Evolutionary conservation across 306 rosid genomes (phyloP), one percentile per base, ranked within the genome.

Genomic region (Citrullus mucosospermus): DNA sequence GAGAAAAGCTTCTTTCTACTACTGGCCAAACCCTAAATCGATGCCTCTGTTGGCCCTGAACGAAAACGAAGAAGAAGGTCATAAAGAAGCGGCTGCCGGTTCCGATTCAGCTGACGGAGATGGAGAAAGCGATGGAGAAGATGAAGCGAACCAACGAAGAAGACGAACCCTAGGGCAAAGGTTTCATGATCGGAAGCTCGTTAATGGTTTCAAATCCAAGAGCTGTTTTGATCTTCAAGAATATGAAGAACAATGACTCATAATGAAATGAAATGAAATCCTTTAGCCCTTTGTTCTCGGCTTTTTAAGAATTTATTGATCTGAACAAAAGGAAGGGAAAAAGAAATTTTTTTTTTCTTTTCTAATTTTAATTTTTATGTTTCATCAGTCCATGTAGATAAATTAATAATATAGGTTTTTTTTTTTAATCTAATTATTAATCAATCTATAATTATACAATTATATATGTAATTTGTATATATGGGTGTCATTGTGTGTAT

Each of bases 161-260:
- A 79, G 60, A 80, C 84, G 88, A 83, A 44, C 6, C 36, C n/a
- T 41, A 44, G 79, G 55, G 77, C 79, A 34, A 0, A 85, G 65
- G 36, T 81, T 71, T 48, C 81, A 71, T 8, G 83, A 83, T 7
- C 50, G 74, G 79, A 89, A 90, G 81, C 81, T 88, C 4, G 54
- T 68, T n/a, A 77, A 87, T 55, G 88, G 89, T 78, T 87, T 94
- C 84, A 94, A 89, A 75, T 60, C 92, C 2, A 89, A 86, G 76
- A 90, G 93, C 76, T 88, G 91, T 66, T 90, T 88, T 53, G 96
- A 94, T 94, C 92, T 94, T 76, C 93, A 89, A 72, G 91, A 88
- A 58, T 88, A 84, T 44, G 81, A 85, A 25, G 85, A 72, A 15
- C 44, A 6, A 51, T 43, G 14, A 66, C 48, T 17, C 25, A 22